Percentiles rank a stretch among this genome's conserved stretches.
These are phyloP conservation scores for Paraurostyla sp. DNA, from an alignment of 73 alveolate species.

Conservation along the genomic window DNA sequence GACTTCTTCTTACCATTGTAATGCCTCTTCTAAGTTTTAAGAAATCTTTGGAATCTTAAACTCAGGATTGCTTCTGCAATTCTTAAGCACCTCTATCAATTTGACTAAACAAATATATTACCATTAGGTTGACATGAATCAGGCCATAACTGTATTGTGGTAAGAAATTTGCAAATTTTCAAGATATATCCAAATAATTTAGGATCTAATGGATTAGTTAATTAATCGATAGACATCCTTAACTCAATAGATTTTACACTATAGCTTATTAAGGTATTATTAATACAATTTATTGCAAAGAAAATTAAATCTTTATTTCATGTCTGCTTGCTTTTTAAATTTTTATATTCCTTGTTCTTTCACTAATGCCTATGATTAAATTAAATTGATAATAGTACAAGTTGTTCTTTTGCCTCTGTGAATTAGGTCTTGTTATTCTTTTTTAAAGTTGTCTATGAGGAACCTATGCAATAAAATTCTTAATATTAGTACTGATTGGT, in stretches of 20 bases:
- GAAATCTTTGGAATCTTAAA: conserved; percentile 2
- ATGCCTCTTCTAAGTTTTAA: conserved; percentile 4
- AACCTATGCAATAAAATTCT: too few species aligned
- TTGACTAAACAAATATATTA: not conserved
- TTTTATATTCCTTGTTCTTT: conserved; percentile 11
- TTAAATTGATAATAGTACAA: not conserved
- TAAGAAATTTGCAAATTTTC: not conserved
- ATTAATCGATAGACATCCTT: conserved; percentile 1
- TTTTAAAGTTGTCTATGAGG: not conserved
- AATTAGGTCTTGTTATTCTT: conserved; percentile 3
- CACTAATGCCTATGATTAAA: not conserved
- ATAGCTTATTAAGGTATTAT: not conserved
- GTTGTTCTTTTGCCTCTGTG: conserved; percentile 27
- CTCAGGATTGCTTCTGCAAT: conserved; percentile 38
- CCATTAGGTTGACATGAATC: conserved; percentile 41
- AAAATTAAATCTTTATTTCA: conserved; percentile 24
- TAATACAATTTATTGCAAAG: conserved; percentile 38
- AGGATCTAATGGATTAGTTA: conserved; percentile 34
- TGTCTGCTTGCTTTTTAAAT: conserved; percentile 27
- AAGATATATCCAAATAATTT: conserved; percentile 31
- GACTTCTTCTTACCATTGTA: conserved; percentile 26
- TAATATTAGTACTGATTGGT: too few species aligned
- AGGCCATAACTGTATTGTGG: conserved; percentile 10
- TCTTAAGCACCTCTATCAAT: not conserved
- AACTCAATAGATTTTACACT: conserved; percentile 31